phyloP scores from a whole-genome alignment of 805 yeast genomes.

The Lachancea sp. region DNA sequence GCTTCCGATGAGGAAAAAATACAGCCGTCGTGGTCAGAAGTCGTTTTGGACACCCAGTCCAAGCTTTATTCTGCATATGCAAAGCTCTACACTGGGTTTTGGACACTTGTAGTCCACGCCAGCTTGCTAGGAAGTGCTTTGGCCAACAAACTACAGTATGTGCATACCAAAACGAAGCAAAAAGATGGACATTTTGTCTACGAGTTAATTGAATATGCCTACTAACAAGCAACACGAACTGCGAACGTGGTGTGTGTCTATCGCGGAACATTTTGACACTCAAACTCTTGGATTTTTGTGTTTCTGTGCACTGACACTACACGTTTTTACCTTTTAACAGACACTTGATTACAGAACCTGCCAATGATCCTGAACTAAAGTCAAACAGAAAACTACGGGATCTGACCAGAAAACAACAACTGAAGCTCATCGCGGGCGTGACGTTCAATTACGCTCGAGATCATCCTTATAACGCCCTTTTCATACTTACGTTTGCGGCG shows the following conservation, averaged over 20 bases:
- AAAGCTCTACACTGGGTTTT: neutral
- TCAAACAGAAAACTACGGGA: neutral
- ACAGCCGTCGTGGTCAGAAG: neutral
- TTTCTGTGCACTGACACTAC: slow-evolving; percentile 3
- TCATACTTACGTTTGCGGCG: slow-evolving; percentile 5
- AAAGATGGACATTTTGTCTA: too few relatives aligned
- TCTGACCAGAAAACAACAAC: neutral
- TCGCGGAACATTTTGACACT: neutral
- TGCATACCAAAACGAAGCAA: neutral
- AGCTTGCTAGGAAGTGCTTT: neutral
- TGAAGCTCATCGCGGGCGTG: neutral
- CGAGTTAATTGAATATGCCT: too few relatives aligned
- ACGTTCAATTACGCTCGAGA: neutral
- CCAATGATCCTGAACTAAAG: neutral
- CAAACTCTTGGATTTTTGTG: neutral
- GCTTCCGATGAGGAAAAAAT: neutral
- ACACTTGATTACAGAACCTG: neutral
- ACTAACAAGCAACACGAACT: neutral
- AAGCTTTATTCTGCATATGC: neutral
- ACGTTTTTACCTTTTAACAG: neutral
- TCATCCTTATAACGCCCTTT: slow-evolving; percentile 6
- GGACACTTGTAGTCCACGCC: neutral
- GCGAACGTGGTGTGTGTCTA: neutral
- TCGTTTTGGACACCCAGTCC: neutral
- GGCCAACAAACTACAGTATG: slow-evolving; percentile 3